Conservation (phyloP, 2,329 filamentous ascomycete genomes). For the Claviceps sp. region DNA sequence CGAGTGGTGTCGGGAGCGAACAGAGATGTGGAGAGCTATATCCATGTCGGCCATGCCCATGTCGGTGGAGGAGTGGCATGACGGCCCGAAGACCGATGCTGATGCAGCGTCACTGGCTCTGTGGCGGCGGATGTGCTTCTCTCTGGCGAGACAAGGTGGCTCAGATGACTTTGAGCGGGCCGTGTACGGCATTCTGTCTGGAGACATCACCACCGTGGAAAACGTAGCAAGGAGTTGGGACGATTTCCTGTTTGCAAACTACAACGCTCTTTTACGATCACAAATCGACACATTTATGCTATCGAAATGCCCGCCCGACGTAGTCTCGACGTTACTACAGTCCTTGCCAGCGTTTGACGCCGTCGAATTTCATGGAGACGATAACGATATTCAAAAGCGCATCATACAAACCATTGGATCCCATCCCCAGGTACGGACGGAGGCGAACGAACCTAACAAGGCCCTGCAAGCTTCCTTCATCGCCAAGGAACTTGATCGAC, state of each 20-base stretch:
- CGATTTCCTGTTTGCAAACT: slow-evolving; percentile 74
- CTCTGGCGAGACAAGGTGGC: slow-evolving; percentile 53
- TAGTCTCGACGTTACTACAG: slow-evolving; percentile 39
- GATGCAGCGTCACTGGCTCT: slow-evolving; percentile 38
- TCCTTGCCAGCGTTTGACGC: slow-evolving; percentile 53
- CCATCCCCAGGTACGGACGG: slow-evolving; percentile 38
- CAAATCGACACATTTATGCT: slow-evolving; percentile 65
- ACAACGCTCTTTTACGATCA: slow-evolving; percentile 70
- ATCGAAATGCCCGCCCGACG: slow-evolving; percentile 37
- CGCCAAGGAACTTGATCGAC: slow-evolving; percentile 43
- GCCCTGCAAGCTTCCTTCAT: slow-evolving; percentile 66
- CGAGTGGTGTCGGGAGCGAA: slow-evolving; percentile 75
- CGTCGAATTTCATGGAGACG: slow-evolving; percentile 46
- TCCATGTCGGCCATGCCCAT: slow-evolving; percentile 64
- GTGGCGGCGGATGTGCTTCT: slow-evolving; percentile 68
- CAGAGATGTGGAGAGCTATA: slow-evolving; percentile 80
- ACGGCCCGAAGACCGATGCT: slow-evolving; percentile 12
- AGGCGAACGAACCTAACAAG: slow-evolving; percentile 55
- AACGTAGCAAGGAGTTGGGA: slow-evolving; percentile 70
- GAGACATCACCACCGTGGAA: slow-evolving; percentile 66
- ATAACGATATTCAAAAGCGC: slow-evolving; percentile 36
- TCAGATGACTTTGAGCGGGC: slow-evolving; percentile 71
- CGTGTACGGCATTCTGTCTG: slow-evolving; percentile 81
- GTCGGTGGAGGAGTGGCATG: slow-evolving; percentile 31
- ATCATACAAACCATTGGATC: slow-evolving; percentile 49